Evolutionary conservation across 2,329 filamentous ascomycete species (phyloP).

Genomic region (Claviceps africana): DNA sequence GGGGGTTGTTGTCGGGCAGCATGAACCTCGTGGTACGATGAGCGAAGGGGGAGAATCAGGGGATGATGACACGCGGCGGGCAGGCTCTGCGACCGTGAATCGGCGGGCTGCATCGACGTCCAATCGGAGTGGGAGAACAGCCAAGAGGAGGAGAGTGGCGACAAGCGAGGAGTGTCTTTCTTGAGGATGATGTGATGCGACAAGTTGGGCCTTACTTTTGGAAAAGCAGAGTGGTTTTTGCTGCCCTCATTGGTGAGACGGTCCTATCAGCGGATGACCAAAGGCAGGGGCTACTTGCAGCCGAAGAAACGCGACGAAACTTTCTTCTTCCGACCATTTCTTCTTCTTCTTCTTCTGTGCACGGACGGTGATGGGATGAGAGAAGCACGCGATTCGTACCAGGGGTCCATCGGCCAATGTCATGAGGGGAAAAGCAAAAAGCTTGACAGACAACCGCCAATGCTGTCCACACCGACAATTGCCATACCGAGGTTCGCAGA

Average conservation of each 20-base stretch:
- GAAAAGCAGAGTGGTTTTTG: background rate
- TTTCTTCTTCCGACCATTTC: background rate
- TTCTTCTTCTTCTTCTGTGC: background rate
- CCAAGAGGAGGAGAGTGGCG: conserved; percentile 21
- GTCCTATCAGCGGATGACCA: background rate
- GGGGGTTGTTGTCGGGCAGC: conserved; percentile 14
- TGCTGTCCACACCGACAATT: background rate
- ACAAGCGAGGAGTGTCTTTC: background rate
- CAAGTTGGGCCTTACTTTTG: background rate
- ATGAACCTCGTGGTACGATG: background rate
- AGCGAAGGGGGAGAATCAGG: background rate
- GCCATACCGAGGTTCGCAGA: background rate
- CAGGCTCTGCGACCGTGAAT: conserved; percentile 11
- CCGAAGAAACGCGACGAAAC: background rate
- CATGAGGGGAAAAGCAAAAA: background rate
- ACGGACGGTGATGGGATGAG: background rate
- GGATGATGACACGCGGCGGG: conserved; percentile 8
- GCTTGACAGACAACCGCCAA: background rate
- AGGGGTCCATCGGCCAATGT: background rate
- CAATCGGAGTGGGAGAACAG: conserved; percentile 8
- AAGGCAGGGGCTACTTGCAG: too few relatives aligned
- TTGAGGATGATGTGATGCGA: background rate
- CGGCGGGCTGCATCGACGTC: conserved; percentile 10
- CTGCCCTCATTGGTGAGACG: background rate
- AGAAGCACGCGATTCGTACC: background rate